Percentiles rank a stretch among this genome's conserved stretches.
phyloP scores from a whole-genome alignment of 768 basidiomycete species.

The Boletus subparvulus region DNA sequence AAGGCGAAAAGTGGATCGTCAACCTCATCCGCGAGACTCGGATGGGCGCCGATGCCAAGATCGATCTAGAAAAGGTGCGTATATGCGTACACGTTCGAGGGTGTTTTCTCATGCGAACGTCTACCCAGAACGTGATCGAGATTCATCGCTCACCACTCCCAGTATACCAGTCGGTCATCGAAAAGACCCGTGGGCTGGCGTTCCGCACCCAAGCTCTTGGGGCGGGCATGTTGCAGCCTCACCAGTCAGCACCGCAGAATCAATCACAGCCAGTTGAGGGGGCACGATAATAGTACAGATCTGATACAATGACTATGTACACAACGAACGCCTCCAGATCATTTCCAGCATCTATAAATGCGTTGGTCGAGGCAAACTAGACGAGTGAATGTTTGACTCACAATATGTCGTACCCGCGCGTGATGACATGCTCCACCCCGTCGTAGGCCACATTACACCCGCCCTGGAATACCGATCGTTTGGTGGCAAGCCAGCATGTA shows the following conservation, averaged over 20 bases:
- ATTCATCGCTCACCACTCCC: constrained; percentile 89
- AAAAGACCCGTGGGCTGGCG: constrained; percentile 90
- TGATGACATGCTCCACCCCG: constrained; percentile 38
- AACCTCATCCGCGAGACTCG: constrained; percentile 97
- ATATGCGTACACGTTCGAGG: not conserved
- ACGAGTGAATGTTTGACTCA: constrained; percentile 23
- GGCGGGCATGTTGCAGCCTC: constrained; percentile 59
- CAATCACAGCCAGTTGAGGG: constrained; percentile 32
- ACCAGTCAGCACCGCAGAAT: constrained; percentile 31
- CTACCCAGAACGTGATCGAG: constrained; percentile 87
- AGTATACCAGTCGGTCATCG: constrained; percentile 91
- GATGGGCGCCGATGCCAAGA: constrained; percentile 96
- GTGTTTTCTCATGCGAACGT: constrained; percentile 6
- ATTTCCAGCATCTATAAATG: constrained; percentile 39
- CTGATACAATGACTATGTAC: not conserved
- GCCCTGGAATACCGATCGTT: constrained; percentile 27
- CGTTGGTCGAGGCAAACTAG: not conserved
- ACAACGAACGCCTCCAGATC: not conserved
- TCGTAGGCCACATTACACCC: constrained; percentile 44
- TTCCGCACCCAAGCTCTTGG: constrained; percentile 90
- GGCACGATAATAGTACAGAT: constrained; percentile 19
- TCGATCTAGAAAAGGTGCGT: constrained; percentile 88
- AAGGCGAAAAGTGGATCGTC: constrained; percentile 99
- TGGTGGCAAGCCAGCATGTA: not conserved
- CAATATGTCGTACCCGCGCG: constrained; percentile 44